Evolutionary conservation across 352 stramenopile species (phyloP).

Genomic region (Phytophthora capsici): DNA sequence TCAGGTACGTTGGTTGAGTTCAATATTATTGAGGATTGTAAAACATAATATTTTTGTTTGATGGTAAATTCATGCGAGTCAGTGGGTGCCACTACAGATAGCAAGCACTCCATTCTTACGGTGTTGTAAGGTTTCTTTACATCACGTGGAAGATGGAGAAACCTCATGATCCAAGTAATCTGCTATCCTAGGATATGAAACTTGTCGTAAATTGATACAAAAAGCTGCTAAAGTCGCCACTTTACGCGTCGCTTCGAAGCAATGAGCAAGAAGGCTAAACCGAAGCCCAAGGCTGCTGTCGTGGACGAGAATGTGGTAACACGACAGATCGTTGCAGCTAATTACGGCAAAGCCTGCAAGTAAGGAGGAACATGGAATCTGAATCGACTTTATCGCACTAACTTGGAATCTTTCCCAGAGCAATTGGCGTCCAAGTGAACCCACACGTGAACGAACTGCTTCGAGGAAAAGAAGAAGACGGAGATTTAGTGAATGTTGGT

Average conservation of each 20-base stretch:
- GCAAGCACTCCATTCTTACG: too few species aligned
- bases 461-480: conserved; percentile 70
- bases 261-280: conserved; percentile 75
- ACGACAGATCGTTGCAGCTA: conserved; percentile 59
- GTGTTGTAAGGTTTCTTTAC: neutral
- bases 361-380: conserved; percentile 16
- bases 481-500: conserved; percentile 72
- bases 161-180: too few species aligned
- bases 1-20: too few species aligned
- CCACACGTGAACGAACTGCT: conserved; percentile 75
- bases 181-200: too few species aligned
- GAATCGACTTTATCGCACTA: neutral
- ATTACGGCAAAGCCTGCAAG: conserved; percentile 86
- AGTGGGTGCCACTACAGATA: neutral
- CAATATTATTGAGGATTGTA: neutral
- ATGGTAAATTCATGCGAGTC: neutral
- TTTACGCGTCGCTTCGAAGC: too few species aligned
- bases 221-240: too few species aligned
- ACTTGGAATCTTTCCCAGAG: conserved; percentile 29
- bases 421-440: conserved; percentile 75
- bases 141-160: neutral
- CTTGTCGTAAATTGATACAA: too few species aligned
- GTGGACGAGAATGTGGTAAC: conserved; percentile 76
- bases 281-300: conserved; percentile 57
- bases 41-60: neutral